phyloP scores from a whole-genome alignment of 768 basidiomycete genomes.

The Macrolepiota albuminosa region DNA sequence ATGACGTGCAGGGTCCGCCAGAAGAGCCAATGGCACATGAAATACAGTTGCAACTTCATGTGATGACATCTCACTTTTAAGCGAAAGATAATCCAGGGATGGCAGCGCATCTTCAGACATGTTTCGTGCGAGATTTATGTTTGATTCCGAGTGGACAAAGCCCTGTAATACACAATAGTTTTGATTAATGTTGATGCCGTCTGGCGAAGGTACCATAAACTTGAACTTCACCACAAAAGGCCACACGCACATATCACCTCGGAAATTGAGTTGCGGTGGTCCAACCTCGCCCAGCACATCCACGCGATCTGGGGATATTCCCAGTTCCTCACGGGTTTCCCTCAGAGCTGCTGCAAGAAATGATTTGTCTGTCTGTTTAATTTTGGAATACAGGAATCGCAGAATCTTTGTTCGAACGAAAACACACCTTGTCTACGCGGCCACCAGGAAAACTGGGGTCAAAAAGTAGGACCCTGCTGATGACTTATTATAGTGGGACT shows the following conservation, averaged over 20 bases:
- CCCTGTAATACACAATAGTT: slow-evolving; percentile 25
- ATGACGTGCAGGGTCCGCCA: slow-evolving; percentile 44
- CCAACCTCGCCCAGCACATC: slow-evolving; percentile 65
- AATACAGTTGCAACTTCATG: slow-evolving; percentile 67
- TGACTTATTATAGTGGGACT: neutral
- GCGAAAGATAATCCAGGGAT: slow-evolving; percentile 48
- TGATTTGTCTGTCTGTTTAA: slow-evolving; percentile 43
- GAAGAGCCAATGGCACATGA: slow-evolving; percentile 58
- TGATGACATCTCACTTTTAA: slow-evolving; percentile 43
- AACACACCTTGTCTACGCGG: slow-evolving; percentile 54
- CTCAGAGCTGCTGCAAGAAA: slow-evolving; percentile 57
- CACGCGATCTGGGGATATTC: slow-evolving; percentile 52
- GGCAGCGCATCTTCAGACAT: slow-evolving; percentile 44
- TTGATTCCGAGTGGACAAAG: slow-evolving; percentile 28
- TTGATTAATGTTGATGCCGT: slow-evolving; percentile 7
- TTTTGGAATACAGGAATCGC: slow-evolving; percentile 2
- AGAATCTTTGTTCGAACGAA: neutral
- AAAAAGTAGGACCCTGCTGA: neutral
- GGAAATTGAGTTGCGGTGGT: slow-evolving; percentile 54
- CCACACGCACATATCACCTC: slow-evolving; percentile 62
- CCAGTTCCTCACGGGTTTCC: slow-evolving; percentile 74
- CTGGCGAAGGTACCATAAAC: neutral
- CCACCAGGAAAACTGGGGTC: slow-evolving; percentile 71
- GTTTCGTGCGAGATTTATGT: slow-evolving; percentile 10
- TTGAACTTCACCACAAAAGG: slow-evolving; percentile 57